Percentiles rank a stretch among this genome's conserved stretches.
Conservation (phyloP, 2,329 filamentous ascomycete species). For the Scedosporium apiospermum region DNA sequence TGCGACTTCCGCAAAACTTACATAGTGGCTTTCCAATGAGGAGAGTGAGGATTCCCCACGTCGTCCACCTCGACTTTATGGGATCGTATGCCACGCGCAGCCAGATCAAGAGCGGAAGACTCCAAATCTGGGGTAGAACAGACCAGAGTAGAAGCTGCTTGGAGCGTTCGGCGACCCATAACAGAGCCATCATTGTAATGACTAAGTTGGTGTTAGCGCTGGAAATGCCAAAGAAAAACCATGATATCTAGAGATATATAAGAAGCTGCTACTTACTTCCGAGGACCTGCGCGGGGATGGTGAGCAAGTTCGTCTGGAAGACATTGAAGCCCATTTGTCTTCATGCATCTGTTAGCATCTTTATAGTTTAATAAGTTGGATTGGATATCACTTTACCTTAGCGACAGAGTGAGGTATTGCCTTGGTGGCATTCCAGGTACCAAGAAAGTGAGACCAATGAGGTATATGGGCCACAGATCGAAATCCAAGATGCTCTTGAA, state of each 20-base stretch:
- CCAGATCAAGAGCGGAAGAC: constrained; percentile 40
- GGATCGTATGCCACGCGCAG: constrained; percentile 23
- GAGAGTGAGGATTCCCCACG: constrained; percentile 23
- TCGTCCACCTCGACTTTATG: constrained; percentile 20
- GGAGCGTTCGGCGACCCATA: constrained; percentile 33
- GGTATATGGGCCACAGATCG: constrained; percentile 35
- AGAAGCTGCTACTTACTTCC: constrained; percentile 3
- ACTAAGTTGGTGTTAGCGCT: background rate
- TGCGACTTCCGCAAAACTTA: constrained; percentile 7
- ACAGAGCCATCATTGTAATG: constrained; percentile 34
- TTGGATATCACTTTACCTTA: constrained; percentile 16
- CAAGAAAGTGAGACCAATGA: constrained; percentile 1
- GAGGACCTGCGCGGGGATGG: constrained; percentile 34
- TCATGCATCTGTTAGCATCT: no score
- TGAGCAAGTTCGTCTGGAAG: constrained; percentile 39
- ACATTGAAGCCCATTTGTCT: constrained; percentile 34
- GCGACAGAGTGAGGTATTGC: constrained; percentile 42
- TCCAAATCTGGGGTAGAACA: constrained; percentile 40
- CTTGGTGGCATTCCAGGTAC: constrained; percentile 23
- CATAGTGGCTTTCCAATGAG: constrained; percentile 24
- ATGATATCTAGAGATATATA: background rate
- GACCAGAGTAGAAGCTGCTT: constrained; percentile 33
- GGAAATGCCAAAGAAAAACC: background rate
- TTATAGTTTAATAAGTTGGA: no score
- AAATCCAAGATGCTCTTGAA: constrained; percentile 46